Evolutionary conservation across 371 early-diverging fungal species (phyloP).

Genomic region (Rhizomucor pusillus): DNA sequence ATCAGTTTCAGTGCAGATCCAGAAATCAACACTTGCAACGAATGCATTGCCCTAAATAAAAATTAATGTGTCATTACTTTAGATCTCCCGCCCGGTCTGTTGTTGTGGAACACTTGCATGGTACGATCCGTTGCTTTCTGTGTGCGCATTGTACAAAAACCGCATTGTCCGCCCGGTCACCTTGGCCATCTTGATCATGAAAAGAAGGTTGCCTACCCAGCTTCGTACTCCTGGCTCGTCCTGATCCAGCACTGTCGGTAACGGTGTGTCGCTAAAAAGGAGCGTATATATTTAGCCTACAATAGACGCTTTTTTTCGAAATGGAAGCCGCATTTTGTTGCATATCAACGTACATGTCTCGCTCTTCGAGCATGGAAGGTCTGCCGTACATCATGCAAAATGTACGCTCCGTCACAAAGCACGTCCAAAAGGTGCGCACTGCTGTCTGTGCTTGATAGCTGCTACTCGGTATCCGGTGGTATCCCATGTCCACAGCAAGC

Average conservation of each 20-base stretch:
- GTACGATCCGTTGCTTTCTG: no score
- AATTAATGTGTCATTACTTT: no score
- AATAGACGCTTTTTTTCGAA: no score
- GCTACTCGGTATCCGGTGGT: neutral
- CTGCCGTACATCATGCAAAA: slow-evolving; percentile 42
- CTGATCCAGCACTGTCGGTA: no score
- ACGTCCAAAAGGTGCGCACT: slow-evolving; percentile 41
- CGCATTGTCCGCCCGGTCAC: slow-evolving; percentile 10
- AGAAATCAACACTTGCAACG: no score
- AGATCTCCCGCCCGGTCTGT: no score
- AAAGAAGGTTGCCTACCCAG: neutral
- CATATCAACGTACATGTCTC: slow-evolving; percentile 32
- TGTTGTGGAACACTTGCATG: no score
- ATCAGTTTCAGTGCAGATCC: no score
- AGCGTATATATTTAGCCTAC: no score
- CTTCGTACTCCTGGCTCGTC: neutral
- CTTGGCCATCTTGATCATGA: slow-evolving; percentile 5
- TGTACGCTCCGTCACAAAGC: slow-evolving; percentile 36
- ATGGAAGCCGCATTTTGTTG: no score
- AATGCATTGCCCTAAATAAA: no score
- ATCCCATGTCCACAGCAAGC: slow-evolving; percentile 46
- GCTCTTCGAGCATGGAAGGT: slow-evolving; percentile 43
- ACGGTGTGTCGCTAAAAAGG: no score
- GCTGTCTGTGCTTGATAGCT: slow-evolving; percentile 21
- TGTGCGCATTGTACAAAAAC: neutral